Conservation (phyloP, 257 asterid genomes). For the Nicotiana sylvestris region DNA sequence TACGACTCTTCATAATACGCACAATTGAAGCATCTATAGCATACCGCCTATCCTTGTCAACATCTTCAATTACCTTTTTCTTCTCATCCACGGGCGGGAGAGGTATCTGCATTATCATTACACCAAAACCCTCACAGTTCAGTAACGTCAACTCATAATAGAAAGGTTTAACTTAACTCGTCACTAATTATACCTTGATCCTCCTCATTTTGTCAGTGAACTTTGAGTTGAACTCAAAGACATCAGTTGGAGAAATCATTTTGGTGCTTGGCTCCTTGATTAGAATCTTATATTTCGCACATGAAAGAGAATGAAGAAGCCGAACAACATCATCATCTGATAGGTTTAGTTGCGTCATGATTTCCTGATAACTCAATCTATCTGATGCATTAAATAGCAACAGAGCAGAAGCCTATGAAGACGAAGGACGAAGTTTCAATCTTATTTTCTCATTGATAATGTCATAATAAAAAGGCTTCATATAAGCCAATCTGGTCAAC, state of each 20-base stretch:
- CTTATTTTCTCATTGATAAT: not conserved
- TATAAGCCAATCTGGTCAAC: conserved; percentile 11
- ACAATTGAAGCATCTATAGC: conserved; percentile 98
- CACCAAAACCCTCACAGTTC: not conserved
- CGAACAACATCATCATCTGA: conserved; percentile 93
- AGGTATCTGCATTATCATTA: conserved; percentile 58
- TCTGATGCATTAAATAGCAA: conserved; percentile 86
- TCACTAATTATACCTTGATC: conserved; percentile 60
- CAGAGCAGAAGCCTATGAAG: conserved; percentile 75
- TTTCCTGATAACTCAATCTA: conserved; percentile 82
- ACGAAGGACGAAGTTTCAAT: conserved; percentile 4
- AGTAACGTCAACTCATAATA: not conserved
- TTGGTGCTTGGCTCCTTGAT: conserved; percentile 86
- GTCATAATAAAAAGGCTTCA: not conserved
- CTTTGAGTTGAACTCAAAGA: conserved; percentile 84
- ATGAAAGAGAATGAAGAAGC: conserved; percentile 94
- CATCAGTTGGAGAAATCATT: conserved; percentile 72
- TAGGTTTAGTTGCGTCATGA: conserved; percentile 79
- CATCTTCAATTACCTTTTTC: conserved; percentile 96
- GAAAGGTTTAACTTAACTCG: not conserved
- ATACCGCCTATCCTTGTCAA: conserved; percentile 92
- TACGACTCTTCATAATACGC: conserved; percentile 97
- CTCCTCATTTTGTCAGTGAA: conserved; percentile 96
- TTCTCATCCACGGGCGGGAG: conserved; percentile 99
- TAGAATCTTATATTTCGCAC: conserved; percentile 92